Base-by-base conservation (phyloP, 208 protist genomes). In the Herpetomonas tarakana region DNA sequence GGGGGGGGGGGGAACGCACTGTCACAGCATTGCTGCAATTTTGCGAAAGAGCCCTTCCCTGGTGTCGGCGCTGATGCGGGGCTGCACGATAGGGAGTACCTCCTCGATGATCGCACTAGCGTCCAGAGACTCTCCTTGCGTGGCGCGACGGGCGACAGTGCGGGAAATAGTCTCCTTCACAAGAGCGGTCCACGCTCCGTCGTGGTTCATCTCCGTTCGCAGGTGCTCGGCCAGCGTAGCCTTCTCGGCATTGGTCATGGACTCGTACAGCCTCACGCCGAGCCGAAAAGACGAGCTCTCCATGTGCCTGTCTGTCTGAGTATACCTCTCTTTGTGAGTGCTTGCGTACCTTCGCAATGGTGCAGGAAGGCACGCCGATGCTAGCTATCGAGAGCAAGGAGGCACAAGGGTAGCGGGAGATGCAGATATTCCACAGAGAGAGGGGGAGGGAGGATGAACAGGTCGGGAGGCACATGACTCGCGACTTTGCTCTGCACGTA, bases 41-140 rank as follows among this genome's bases (percentile, higher is more conserved):
- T 59, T 60, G 14, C 81, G 77, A 55, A 93, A 91, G 2, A 90
- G 71, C 9, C 71, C 78, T 41, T 91, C 78, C n/a, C 86, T 80
- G 26, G 83, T 76, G 16, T 64, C 65, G 2, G 28, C 31, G 1
- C 82, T 76, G 9, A 93, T 75, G 51, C 63, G 53, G 41, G 70
- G 59, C 16, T 74, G 74, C 11, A 72, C 62, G 26, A 78, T 59
- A n/a, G 83, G 81, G 38, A 87, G 44, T 7, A 88, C 67, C 59
- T 91, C 86, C 0, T 50, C 68, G 14, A 91, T 50, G 12, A 93
- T 64, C 22, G 71, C 76, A 19, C 72, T 59, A 6, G 67, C 71
- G 27, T 91, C 83, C 11, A 93, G 50, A 22, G 79, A 59, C 41
- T 82, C 86, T 2, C 73, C 73, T 16, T 46, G 46, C 2, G 53